These are phyloP conservation scores for Exutisphaerella laricina DNA, from an alignment of 2,329 filamentous ascomycete species.

Conservation along the genomic window DNA sequence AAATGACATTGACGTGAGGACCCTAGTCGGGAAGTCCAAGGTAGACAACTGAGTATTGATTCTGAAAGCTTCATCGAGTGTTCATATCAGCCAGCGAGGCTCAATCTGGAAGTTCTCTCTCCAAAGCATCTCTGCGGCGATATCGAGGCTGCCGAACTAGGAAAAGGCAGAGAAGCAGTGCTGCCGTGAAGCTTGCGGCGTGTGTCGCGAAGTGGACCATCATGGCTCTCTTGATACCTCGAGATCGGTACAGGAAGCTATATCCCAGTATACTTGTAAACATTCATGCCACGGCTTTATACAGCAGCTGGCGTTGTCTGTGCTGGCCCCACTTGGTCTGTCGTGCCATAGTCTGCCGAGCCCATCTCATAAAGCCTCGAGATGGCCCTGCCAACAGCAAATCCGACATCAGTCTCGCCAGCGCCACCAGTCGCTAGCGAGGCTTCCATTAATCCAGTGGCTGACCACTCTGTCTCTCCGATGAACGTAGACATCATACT, in stretches of 20 bases:
- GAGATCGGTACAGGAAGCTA: not conserved
- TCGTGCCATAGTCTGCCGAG: constrained; percentile 13
- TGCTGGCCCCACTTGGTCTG: not conserved
- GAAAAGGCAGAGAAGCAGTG: not conserved
- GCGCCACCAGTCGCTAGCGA: constrained; percentile 27
- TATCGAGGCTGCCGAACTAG: not conserved
- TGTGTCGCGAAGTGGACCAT: not conserved
- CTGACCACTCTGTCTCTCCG: constrained; percentile 28
- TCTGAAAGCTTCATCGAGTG: not conserved
- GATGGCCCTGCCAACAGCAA: constrained; percentile 27
- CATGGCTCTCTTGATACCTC: not conserved
- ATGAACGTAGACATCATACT: constrained; percentile 30
- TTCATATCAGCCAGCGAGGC: not conserved
- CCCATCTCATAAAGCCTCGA: constrained; percentile 29
- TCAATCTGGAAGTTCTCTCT: not conserved
- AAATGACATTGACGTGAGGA: not conserved
- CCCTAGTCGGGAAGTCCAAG: not conserved
- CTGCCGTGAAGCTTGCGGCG: not conserved
- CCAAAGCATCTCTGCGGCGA: constrained; percentile 1
- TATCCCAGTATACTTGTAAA: not conserved
- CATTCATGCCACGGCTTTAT: not conserved
- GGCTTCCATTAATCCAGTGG: constrained; percentile 24
- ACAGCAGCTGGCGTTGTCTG: not conserved
- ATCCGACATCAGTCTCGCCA: constrained; percentile 29
- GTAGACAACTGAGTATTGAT: not conserved